phyloP scores from a whole-genome alignment of 176 grass and related monocot genomes.

The Olyra latifolia region DNA sequence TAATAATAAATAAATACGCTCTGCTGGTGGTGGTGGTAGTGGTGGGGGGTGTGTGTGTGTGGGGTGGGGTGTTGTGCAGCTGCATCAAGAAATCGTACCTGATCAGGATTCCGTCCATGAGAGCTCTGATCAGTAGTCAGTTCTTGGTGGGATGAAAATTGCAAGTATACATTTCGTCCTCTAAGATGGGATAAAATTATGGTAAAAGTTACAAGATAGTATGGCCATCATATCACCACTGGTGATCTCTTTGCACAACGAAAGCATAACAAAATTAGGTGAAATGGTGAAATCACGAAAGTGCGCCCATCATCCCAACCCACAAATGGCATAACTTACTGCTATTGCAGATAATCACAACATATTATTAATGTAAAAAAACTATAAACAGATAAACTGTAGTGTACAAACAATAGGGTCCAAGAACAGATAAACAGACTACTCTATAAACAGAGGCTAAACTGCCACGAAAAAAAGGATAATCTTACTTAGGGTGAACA shows the following conservation, averaged over 20 bases:
- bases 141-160: slow-evolving; percentile 97
- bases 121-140: slow-evolving; percentile 92
- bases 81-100: slow-evolving; percentile 50
- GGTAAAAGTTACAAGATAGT: neutral
- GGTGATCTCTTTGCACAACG: neutral
- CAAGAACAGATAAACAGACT: too few relatives aligned
- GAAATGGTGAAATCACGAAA: neutral
- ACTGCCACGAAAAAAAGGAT: neutral
- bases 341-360: neutral
- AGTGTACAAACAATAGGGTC: too few relatives aligned
- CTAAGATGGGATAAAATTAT: slow-evolving; percentile 46
- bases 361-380: neutral
- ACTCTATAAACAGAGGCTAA: neutral
- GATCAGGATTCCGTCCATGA: slow-evolving; percentile 93
- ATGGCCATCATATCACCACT: neutral
- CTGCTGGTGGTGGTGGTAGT: too few relatives aligned
- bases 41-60: too few relatives aligned
- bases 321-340: neutral
- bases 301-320: neutral
- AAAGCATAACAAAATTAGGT: neutral
- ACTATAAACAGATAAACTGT: too few relatives aligned
- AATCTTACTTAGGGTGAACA: neutral
- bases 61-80: too few relatives aligned
- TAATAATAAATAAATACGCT: neutral
- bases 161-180: slow-evolving; percentile 97